These are phyloP conservation scores for Fusarium siculi DNA, from an alignment of 2,329 filamentous ascomycete genomes.

Conservation along the genomic window DNA sequence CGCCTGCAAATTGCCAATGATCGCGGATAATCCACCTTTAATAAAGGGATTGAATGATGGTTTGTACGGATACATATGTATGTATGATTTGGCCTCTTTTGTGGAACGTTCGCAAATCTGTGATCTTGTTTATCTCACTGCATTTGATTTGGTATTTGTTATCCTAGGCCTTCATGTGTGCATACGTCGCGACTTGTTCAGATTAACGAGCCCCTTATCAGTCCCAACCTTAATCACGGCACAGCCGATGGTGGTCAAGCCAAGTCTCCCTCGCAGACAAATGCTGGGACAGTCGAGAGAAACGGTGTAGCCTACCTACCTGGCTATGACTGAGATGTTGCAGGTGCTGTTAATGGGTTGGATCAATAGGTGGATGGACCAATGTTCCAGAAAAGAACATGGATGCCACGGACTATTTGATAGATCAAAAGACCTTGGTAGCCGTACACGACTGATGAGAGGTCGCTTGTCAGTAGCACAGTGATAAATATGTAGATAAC, in stretches of 20 bases:
- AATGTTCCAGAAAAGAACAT: conserved; percentile 36
- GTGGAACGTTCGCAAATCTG: conserved; percentile 17
- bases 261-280: conserved; percentile 8
- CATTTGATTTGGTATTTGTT: conserved; percentile 4
- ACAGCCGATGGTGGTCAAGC: conserved; percentile 12
- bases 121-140: conserved; percentile 5
- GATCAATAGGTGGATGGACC: conserved; percentile 19
- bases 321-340: conserved; percentile 17
- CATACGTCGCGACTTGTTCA: background rate
- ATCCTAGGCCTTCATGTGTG: background rate
- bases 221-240: conserved; percentile 6
- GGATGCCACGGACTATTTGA: conserved; percentile 42
- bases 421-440: conserved; percentile 26
- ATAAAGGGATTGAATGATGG: conserved; percentile 5
- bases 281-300: conserved; percentile 13
- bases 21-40: conserved; percentile 19
- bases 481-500: background rate
- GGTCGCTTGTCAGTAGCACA: conserved; percentile 8
- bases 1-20: conserved; percentile 9
- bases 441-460: conserved; percentile 28
- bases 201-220: background rate
- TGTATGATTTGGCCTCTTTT: background rate
- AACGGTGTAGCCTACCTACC: conserved; percentile 18
- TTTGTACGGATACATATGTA: conserved; percentile 3
- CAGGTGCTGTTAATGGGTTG: conserved; percentile 12